phyloP scores from a whole-genome alignment of 2,329 filamentous ascomycete genomes.

The Stagonosporopsis cucurbitacearum region DNA sequence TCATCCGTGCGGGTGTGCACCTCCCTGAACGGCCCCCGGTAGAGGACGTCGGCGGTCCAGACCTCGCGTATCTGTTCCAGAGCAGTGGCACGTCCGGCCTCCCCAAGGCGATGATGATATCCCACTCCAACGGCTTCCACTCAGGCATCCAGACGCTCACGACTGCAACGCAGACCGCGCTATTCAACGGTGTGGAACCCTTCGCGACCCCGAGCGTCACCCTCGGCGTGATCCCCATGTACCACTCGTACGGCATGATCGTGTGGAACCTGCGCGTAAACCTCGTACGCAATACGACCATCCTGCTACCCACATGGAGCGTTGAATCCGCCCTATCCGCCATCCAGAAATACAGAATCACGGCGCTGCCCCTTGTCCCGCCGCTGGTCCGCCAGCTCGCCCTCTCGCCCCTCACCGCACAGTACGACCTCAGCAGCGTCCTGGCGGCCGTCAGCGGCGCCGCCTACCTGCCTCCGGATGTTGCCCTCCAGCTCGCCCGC shows the following conservation, averaged over 20 bases:
- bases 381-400: constrained; percentile 39
- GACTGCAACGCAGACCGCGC: constrained; percentile 30
- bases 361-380: constrained; percentile 35
- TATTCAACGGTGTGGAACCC: constrained; percentile 31
- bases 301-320: constrained; percentile 40
- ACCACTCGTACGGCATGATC: constrained; percentile 44
- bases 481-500: constrained; percentile 36
- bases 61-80: constrained; percentile 41
- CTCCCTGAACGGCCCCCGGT: constrained; percentile 24
- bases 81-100: constrained; percentile 40
- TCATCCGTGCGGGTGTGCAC: constrained; percentile 28
- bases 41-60: constrained; percentile 32
- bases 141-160: constrained; percentile 38
- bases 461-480: constrained; percentile 39
- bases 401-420: constrained; percentile 33
- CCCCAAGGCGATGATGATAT: constrained; percentile 45
- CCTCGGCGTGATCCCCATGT: constrained; percentile 40
- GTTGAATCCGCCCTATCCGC: constrained; percentile 33
- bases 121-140: constrained; percentile 36
- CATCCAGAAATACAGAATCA: constrained; percentile 38
- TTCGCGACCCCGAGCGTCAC: constrained; percentile 21
- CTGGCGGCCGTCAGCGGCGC: constrained; percentile 32
- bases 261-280: constrained; percentile 41
- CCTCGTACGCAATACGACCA: constrained; percentile 28
- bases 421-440: constrained; percentile 38